phyloP scores from a whole-genome alignment of 2,329 filamentous ascomycete species.

The Didymosphaeria variabile region DNA sequence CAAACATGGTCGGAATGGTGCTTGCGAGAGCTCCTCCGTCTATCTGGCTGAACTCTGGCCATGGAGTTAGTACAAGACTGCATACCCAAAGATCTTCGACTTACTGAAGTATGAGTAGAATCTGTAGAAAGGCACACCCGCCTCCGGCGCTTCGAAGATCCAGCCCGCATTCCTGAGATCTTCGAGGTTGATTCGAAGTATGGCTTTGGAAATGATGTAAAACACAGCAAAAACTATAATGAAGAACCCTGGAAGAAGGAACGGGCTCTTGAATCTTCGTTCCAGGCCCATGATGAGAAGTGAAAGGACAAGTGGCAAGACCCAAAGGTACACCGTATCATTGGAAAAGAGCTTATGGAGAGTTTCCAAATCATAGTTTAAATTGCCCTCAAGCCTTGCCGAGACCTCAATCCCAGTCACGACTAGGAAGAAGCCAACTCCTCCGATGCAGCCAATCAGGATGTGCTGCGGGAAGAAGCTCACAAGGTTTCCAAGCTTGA shows the following conservation, averaged over 20 bases:
- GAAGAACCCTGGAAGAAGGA: conserved; percentile 88
- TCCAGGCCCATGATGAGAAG: conserved; percentile 79
- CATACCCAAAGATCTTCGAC: conserved; percentile 39
- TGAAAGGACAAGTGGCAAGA: conserved; percentile 78
- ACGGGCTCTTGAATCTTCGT: conserved; percentile 79
- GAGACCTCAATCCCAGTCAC: conserved; percentile 94
- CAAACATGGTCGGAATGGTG: conserved; percentile 93
- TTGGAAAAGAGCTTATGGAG: conserved; percentile 75
- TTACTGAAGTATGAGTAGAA: conserved; percentile 95
- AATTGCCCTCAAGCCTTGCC: conserved; percentile 82
- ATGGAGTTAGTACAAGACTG: not conserved
- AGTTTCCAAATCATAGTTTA: conserved; percentile 82
- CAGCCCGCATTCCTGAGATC: conserved; percentile 78
- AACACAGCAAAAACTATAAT: conserved; percentile 78
- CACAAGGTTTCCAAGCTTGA: conserved; percentile 88
- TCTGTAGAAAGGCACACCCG: conserved; percentile 92
- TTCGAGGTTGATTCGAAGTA: conserved; percentile 73
- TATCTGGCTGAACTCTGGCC: conserved; percentile 79
- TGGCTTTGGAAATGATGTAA: conserved; percentile 76
- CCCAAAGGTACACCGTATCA: conserved; percentile 84
- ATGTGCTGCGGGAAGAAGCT: conserved; percentile 98
- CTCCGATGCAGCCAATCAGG: conserved; percentile 94
- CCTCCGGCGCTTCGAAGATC: conserved; percentile 88
- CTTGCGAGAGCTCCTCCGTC: conserved; percentile 85
- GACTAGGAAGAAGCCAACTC: conserved; percentile 93